A percentile compares a stretch with the other conserved stretches of the same genome.
Evolutionary conservation across 805 yeast genomes (phyloP).

Genomic region (Metschnikowia anglica): DNA sequence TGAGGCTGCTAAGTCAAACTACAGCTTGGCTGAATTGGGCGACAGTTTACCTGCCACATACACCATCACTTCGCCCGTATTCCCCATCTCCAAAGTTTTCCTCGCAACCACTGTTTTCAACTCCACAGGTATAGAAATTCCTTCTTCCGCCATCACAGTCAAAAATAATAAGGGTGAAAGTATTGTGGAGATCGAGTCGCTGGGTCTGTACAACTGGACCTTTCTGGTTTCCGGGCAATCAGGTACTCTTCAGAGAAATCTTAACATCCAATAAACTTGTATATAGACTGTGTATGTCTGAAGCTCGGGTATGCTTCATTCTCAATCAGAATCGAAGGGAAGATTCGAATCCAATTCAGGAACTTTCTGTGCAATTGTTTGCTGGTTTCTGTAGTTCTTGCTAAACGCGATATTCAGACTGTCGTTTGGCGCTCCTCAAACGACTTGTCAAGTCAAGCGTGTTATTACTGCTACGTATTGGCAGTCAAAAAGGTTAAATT

Average conservation of each 20-base stretch:
- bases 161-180: slow-evolving; percentile 12
- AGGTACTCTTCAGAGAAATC: slow-evolving; percentile 18
- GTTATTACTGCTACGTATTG: too few relatives aligned
- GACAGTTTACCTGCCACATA: slow-evolving; percentile 31
- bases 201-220: slow-evolving; percentile 31
- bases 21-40: slow-evolving; percentile 33
- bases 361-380: too few relatives aligned
- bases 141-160: slow-evolving; percentile 25
- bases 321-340: not conserved
- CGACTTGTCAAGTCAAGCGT: too few relatives aligned
- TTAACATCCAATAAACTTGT: slow-evolving; percentile 20
- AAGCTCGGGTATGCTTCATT: slow-evolving; percentile 5
- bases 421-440: too few relatives aligned
- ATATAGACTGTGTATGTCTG: slow-evolving; percentile 11
- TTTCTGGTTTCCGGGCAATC: slow-evolving; percentile 31
- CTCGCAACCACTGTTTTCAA: slow-evolving; percentile 28
- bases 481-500: too few relatives aligned
- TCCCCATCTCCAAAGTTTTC: slow-evolving; percentile 30
- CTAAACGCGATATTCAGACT: too few relatives aligned
- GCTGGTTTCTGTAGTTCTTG: too few relatives aligned
- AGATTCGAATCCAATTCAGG: not conserved
- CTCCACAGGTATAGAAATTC: slow-evolving; percentile 34
- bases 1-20: slow-evolving; percentile 20
- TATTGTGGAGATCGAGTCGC: slow-evolving; percentile 22
- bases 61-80: slow-evolving; percentile 16